phyloP scores from a whole-genome alignment of 305 asterid species.

The Rubia tinctorum region DNA sequence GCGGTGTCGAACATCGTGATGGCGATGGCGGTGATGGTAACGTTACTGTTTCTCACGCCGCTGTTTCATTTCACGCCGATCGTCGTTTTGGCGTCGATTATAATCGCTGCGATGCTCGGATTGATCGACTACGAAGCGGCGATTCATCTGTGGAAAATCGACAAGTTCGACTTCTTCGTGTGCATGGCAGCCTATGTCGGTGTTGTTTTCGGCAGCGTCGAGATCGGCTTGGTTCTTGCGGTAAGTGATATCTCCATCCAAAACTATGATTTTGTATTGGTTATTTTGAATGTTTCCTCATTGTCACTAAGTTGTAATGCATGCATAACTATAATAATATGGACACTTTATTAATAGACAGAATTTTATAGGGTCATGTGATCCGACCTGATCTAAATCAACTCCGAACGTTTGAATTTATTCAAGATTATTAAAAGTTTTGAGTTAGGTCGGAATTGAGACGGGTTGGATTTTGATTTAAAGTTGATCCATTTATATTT shows the following conservation, averaged over 20 bases:
- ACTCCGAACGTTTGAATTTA: too few species aligned
- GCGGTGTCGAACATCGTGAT: slow-evolving; percentile 94
- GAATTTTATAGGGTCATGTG: too few species aligned
- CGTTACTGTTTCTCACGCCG: slow-evolving; percentile 69
- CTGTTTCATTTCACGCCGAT: slow-evolving; percentile 85
- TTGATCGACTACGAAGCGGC: slow-evolving; percentile 89
- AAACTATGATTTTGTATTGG: too few species aligned
- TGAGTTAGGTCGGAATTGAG: too few species aligned
- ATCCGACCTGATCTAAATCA: too few species aligned
- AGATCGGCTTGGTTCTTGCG: slow-evolving; percentile 71
- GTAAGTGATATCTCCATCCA: slow-evolving; percentile 33
- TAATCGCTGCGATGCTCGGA: slow-evolving; percentile 92
- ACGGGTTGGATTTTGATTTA: too few species aligned
- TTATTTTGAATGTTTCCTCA: too few species aligned
- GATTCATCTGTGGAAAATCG: slow-evolving; percentile 80
- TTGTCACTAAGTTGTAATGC: too few species aligned
- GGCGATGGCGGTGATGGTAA: slow-evolving; percentile 89
- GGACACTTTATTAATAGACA: too few species aligned
- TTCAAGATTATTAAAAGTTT: too few species aligned
- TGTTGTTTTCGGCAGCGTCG: slow-evolving; percentile 72
- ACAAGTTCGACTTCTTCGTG: slow-evolving; percentile 84
- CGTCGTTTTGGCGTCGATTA: slow-evolving; percentile 83
- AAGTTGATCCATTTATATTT: too few species aligned
- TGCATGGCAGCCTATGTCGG: slow-evolving; percentile 84
- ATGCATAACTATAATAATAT: too few species aligned